Evolutionary conservation across 176 grass and related monocot species (phyloP), one percentile per base, ranked within the genome.

Genomic region (Carex scoparia): DNA sequence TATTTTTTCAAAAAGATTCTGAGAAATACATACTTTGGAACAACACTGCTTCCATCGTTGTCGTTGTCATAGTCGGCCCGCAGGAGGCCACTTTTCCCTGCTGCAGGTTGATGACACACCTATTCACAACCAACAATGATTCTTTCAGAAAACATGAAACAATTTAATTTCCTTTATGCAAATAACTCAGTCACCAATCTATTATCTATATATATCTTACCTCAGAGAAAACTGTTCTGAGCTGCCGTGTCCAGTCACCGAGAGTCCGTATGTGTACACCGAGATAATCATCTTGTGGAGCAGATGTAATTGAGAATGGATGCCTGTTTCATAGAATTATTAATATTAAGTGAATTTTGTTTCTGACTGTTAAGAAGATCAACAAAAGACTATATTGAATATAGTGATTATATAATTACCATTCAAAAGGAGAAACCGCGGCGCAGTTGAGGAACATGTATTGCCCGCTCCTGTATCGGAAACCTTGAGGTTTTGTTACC

Each of bases 271-370:
- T 91, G 72, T 99, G 97, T 75, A 99, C 90, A 85, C 97, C 92
- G 7, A 99, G 84, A 86, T 90, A 99, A 79, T 95, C 90, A 46
- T 99, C 93, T 60, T 90, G 93, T 23, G 97, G 97, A 27, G 93
- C 97, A 79, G 97, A 99, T 79, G 97, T 99, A 79, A 99, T 94
- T 62, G 97, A 99, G 86, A 99, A 99, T 1, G 96, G 96, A 88
- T 99, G 97, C 97, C 97, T 99, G 67, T 46, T 51, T 86, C 74
- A 78, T 55, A 16, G 13, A 57, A 58, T 56, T 15, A 32, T 30
- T 77, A 23, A 16, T 76, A 55, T 77, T 53, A 51, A 12, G 23
- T 75, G 23, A 76, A 31, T 54, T 74, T 75, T 10, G 31, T 76
- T 76, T 31, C 23, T 54, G 12, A 76, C 23, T 4, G 1, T 61